Evolutionary conservation across 129 eudicot genomes (phyloP), one percentile per base, ranked within the genome.

Genomic region (Flaveria trinervia): DNA sequence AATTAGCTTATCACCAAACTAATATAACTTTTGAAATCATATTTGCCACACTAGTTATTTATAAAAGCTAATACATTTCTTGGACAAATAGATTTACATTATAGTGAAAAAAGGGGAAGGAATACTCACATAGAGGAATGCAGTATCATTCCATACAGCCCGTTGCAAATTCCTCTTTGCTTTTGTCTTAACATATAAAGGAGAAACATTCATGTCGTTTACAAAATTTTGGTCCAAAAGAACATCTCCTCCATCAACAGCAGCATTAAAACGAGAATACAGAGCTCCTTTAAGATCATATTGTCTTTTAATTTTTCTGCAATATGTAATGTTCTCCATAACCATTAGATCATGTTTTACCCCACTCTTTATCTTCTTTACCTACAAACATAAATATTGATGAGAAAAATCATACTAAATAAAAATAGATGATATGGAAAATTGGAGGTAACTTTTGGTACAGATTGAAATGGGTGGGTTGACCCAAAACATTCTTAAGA

Each of bases 211-310:
- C 93, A 94, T 94, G 84, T 94, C 98, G 28, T 87, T 89, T 43
- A 93, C 96, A 79, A 93, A 93, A 80, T 93, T 93, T 65, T 93
- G 96, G 84, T 93, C 98, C 81, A 90, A 79, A 56, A 93, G 90
- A 83, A 90, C 98, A 67, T 93, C 97, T 51, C 88, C 98, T 23
- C 89, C 28, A 80, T 84, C 90, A 61, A 82, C 90, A 73, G 93
- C 82, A 28, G 88, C 51, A 73, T 60, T 90, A 74, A 84, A 85
- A 49, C 97, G 91, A 45, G 96, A 83, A 62, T 89, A 90, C 76
- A 93, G 54, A 69, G 98, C 97, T 12, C 98, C 98, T 80, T 93
- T 93, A 22, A 93, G 90, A 85, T 90, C 98, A 61, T 93, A 93
- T 39, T 91, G 97, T 51, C 90, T 76, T 22, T 72, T 57, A 18